phyloP scores from a whole-genome alignment of 805 yeast genomes.

The Candida multigemmis region DNA sequence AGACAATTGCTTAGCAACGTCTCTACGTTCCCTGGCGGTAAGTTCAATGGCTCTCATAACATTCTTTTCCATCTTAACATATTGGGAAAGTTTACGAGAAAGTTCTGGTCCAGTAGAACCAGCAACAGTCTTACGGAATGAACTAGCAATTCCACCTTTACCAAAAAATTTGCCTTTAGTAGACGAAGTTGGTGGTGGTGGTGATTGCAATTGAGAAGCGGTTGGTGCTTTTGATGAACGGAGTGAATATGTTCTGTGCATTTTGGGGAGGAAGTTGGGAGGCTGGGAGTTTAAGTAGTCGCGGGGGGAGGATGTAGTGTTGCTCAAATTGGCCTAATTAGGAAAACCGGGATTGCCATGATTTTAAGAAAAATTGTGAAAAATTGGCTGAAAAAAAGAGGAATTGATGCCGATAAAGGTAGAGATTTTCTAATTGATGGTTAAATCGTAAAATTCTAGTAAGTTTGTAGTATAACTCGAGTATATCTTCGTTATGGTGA shows the following conservation, averaged over 20 bases:
- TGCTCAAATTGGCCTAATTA: too few species aligned
- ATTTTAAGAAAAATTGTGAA: too few species aligned
- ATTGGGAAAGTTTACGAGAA: conserved; percentile 81
- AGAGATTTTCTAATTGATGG: too few species aligned
- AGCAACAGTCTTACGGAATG: conserved; percentile 76
- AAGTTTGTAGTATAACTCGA: too few species aligned
- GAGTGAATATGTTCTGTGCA: conserved; percentile 82
- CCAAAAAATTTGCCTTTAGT: conserved; percentile 72
- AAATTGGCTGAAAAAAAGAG: too few species aligned
- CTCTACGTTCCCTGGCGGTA: conserved; percentile 88
- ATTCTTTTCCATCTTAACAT: conserved; percentile 94
- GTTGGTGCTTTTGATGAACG: conserved; percentile 77
- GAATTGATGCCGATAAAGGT: too few species aligned
- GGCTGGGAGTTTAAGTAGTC: too few species aligned
- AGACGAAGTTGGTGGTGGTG: conserved; percentile 74
- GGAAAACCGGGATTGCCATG: too few species aligned
- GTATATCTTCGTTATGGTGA: too few species aligned
- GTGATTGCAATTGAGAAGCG: conserved; percentile 70
- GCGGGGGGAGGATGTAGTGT: too few species aligned
- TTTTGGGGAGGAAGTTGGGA: conserved; percentile 18
- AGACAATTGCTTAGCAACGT: conserved; percentile 94
- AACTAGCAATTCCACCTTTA: conserved; percentile 56
- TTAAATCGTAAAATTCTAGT: too few species aligned
- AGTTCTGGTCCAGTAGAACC: conserved; percentile 93
- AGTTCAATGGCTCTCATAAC: conserved; percentile 90